Base-by-base conservation (phyloP, 2,329 filamentous ascomycete genomes). In the Sclerotinia subarctica region DNA sequence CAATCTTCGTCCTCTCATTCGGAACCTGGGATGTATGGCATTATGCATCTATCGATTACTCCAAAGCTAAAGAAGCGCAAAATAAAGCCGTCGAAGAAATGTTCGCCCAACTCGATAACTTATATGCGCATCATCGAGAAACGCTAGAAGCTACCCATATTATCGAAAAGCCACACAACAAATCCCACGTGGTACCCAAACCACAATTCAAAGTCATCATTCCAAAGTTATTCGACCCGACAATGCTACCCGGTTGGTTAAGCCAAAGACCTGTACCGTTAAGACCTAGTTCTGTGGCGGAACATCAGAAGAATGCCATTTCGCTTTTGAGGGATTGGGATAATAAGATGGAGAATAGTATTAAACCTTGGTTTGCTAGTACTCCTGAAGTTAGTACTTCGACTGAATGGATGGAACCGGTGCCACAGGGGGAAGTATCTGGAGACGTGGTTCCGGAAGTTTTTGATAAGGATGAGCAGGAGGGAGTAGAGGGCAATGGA, bases 241-340 rank as follows among this genome's bases (percentile, higher is more conserved):
- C 84, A 0, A 74, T 88, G 1, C 78, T 83, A 0, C 85, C 86
- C 0, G 85, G 83, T 1, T 88, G 85, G 82, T 75, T 79, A 8
- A 74, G 74, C 5, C 77, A 77, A 13, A 80, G 85, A 2, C 80
- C 80, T 0, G 65, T 73, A 2, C 80, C 83, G 1, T 79, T 82
- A 1, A 71, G 68, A 19, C 83, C 83, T 15, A 83, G 85, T 71
- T 81, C 78, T 19, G 79, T 79, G 49, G 79, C 82, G 2, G 84
- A 86, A 70, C 82, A 87, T 70, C 78, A 85, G 72, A 83, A 83
- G 68, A 86, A 86, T 69, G 84, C 84, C 2, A 81, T 82, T 1
- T 80, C 81, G 60, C 74, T 88, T 52, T 84, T 84, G 0, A 74
- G 74, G 11, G 76, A 78, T 17, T 88, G 85, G 85, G 85, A 88